Conservation (phyloP, 768 basidiomycete genomes). For the Suillus sp. region DNA sequence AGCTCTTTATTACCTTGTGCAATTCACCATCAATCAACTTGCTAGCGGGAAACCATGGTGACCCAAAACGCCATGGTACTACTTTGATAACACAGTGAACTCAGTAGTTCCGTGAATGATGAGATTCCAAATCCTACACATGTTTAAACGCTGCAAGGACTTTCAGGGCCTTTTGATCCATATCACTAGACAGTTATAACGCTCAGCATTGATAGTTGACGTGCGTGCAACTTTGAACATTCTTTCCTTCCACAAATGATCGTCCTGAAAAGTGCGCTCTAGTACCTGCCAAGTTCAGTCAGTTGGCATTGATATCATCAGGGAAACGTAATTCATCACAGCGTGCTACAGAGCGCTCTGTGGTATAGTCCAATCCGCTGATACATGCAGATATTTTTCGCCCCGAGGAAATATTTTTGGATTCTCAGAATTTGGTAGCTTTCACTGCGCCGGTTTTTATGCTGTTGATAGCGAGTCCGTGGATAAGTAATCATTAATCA, state of each 20-base stretch:
- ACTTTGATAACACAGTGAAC: not conserved
- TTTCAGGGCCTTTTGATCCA: not conserved
- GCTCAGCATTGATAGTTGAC: not conserved
- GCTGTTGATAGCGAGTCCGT: not conserved
- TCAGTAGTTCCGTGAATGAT: not conserved
- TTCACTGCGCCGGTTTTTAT: not conserved
- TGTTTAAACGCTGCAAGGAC: not conserved
- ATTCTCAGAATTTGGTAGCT: not conserved
- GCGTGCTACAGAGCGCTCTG: too few species aligned
- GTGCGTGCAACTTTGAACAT: not conserved
- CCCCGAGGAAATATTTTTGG: too few species aligned
- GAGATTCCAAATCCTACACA: not conserved
- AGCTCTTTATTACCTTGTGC: not conserved
- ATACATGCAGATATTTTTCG: not conserved
- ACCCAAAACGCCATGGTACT: not conserved
- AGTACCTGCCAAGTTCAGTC: not conserved
- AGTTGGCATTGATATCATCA: not conserved
- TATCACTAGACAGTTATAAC: not conserved
- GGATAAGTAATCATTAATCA: too few species aligned
- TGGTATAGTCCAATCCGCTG: too few species aligned
- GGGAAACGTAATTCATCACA: too few species aligned
- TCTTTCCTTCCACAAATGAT: not conserved
- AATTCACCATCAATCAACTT: slow-evolving; percentile 2
- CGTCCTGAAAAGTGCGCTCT: not conserved
- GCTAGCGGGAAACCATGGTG: not conserved